Percentiles rank a stretch among this genome's conserved stretches.
Evolutionary conservation across 192 early-diverging fungal genomes (phyloP).

Genomic region (Linnemannia exigua): DNA sequence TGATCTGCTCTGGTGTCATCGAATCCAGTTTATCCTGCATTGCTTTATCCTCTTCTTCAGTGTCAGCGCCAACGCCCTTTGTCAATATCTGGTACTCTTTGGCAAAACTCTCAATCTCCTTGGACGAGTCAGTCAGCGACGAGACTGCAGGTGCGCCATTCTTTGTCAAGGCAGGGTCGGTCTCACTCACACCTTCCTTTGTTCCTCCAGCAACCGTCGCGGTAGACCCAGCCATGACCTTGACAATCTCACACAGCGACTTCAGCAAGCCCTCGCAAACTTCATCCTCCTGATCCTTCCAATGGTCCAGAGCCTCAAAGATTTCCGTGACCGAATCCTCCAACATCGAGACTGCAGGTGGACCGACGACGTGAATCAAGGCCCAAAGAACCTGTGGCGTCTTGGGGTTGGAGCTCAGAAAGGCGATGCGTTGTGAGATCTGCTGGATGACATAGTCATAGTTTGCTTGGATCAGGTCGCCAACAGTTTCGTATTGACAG

Average conservation of each 20-base stretch:
- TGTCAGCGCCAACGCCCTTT: background rate
- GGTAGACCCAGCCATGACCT: slow-evolving; percentile 30
- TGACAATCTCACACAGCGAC: slow-evolving; percentile 40
- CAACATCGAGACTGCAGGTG: slow-evolving; percentile 57
- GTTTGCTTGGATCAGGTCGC: slow-evolving; percentile 61
- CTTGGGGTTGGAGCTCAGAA: slow-evolving; percentile 57
- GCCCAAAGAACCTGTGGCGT: slow-evolving; percentile 66
- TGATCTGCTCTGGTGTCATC: slow-evolving; percentile 40
- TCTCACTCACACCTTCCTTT: background rate
- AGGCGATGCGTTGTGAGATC: slow-evolving; percentile 57
- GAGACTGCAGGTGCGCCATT: background rate
- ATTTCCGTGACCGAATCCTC: slow-evolving; percentile 69
- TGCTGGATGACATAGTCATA: slow-evolving; percentile 69
- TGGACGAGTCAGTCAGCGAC: background rate
- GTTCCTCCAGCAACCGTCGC: background rate
- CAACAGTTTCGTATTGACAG: slow-evolving; percentile 48
- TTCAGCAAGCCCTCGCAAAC: slow-evolving; percentile 58
- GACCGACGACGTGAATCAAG: slow-evolving; percentile 63
- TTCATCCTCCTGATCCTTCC: slow-evolving; percentile 59
- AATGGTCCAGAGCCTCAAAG: slow-evolving; percentile 68
- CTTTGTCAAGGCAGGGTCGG: background rate
- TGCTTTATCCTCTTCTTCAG: background rate
- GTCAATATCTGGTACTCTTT: slow-evolving; percentile 24
- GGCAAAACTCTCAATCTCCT: slow-evolving; percentile 26
- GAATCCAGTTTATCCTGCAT: slow-evolving; percentile 22